These are phyloP conservation scores for Gamsiella multidivaricata DNA, from an alignment of 192 early-diverging fungal species.

Conservation along the genomic window DNA sequence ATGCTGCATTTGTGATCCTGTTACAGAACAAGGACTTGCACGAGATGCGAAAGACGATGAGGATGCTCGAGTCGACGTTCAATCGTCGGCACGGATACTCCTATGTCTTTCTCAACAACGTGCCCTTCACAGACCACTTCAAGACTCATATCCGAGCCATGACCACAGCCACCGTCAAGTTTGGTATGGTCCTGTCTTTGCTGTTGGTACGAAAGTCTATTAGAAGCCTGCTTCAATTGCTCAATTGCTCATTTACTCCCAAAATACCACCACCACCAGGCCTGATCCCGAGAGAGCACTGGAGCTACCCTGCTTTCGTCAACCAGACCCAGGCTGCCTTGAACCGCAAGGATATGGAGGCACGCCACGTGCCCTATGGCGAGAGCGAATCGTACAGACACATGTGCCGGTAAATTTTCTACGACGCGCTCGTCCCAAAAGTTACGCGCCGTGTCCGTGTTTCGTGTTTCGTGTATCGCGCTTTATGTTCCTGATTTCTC, in stretches of 20 bases:
- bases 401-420: conserved; percentile 80
- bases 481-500: background rate
- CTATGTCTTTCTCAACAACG: conserved; percentile 87
- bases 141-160: conserved; percentile 58
- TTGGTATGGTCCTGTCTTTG: conserved; percentile 16
- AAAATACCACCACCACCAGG: no score
- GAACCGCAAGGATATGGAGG: conserved; percentile 68
- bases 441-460: background rate
- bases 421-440: conserved; percentile 46
- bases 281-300: conserved; percentile 73
- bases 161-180: conserved; percentile 36
- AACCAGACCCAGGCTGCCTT: conserved; percentile 71
- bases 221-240: background rate
- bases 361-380: conserved; percentile 74
- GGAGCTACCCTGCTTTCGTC: conserved; percentile 81
- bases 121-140: conserved; percentile 79
- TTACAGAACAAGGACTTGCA: conserved; percentile 77
- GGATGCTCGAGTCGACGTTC: conserved; percentile 78
- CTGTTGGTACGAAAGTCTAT: background rate
- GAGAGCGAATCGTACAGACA: conserved; percentile 83
- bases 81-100: conserved; percentile 83
- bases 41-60: conserved; percentile 70
- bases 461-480: background rate
- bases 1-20: conserved; percentile 79
- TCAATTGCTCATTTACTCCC: background rate